Evolutionary conservation across 2,329 filamentous ascomycete genomes (phyloP).

Genomic region (Talaromyces atroroseus): DNA sequence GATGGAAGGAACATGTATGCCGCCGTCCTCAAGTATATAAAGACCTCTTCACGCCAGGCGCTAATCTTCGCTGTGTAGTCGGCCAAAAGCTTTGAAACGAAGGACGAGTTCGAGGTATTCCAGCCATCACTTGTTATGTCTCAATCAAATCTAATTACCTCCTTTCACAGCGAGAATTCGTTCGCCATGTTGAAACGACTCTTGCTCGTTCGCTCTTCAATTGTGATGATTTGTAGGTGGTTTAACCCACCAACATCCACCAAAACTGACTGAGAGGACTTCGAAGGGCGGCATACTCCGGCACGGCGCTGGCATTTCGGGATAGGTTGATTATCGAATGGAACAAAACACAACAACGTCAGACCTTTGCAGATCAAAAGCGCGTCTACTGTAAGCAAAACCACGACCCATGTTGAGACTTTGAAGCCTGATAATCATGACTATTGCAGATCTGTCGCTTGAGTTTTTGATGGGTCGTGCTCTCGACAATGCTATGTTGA

Average conservation of each 20-base stretch:
- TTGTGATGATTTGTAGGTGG: conserved; percentile 70
- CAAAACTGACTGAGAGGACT: conserved; percentile 5
- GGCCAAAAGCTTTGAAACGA: conserved; percentile 64
- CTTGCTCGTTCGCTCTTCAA: conserved; percentile 95
- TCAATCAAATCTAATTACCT: not conserved
- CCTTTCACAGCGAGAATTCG: conserved; percentile 63
- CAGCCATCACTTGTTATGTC: not conserved
- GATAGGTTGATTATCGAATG: conserved; percentile 90
- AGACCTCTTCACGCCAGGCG: not conserved
- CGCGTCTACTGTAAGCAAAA: conserved; percentile 70
- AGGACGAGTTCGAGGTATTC: conserved; percentile 68
- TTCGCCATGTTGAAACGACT: conserved; percentile 93
- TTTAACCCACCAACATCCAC: not conserved
- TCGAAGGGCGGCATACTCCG: conserved; percentile 73
- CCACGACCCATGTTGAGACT: not conserved
- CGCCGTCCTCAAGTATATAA: not conserved
- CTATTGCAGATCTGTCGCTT: conserved; percentile 67
- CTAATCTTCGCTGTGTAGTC: conserved; percentile 39
- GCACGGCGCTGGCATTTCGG: conserved; percentile 84
- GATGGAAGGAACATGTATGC: conserved; percentile 58
- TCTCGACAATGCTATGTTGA: conserved; percentile 97
- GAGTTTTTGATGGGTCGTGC: conserved; percentile 97
- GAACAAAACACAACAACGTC: conserved; percentile 96
- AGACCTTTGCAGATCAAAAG: conserved; percentile 87
- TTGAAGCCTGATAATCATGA: not conserved